phyloP scores from a whole-genome alignment of 1,284 basidiomycete species.

The Omphalotus olearius region DNA sequence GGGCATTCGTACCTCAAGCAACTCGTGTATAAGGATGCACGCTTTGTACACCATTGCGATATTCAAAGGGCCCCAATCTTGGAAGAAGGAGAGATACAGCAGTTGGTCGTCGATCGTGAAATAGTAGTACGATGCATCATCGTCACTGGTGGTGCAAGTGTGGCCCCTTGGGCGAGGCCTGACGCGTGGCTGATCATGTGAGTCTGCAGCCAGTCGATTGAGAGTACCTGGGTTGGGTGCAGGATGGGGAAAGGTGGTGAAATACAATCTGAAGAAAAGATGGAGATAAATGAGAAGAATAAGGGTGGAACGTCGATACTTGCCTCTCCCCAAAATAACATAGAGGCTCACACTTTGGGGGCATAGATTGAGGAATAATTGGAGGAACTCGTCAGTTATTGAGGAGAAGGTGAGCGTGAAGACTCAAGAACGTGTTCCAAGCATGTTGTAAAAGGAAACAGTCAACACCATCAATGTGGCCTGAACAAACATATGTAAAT shows the following conservation, averaged over 20 bases:
- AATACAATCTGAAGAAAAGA: constrained; percentile 57
- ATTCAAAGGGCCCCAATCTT: constrained; percentile 94
- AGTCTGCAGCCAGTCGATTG: constrained; percentile 50
- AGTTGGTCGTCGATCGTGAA: constrained; percentile 91
- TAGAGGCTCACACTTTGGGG: constrained; percentile 65
- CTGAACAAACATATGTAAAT: neutral
- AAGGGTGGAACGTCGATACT: constrained; percentile 17
- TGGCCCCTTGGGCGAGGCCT: constrained; percentile 53
- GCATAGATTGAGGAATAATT: constrained; percentile 31
- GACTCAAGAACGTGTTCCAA: neutral
- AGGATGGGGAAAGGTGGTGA: constrained; percentile 76
- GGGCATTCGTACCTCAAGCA: constrained; percentile 63
- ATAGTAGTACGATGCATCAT: constrained; percentile 73
- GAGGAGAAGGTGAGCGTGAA: constrained; percentile 2
- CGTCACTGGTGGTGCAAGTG: constrained; percentile 62
- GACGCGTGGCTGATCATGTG: constrained; percentile 50
- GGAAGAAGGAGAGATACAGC: constrained; percentile 90
- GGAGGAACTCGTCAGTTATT: constrained; percentile 4
- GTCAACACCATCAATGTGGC: neutral
- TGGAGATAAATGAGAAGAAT: neutral
- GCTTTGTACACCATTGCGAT: constrained; percentile 91
- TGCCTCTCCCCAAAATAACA: constrained; percentile 75
- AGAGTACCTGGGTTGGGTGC: constrained; percentile 57
- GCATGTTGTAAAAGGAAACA: neutral
- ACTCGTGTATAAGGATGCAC: constrained; percentile 88